Conservation (phyloP, 1,139 yeast species). For the Debaryomyces udenii region DNA sequence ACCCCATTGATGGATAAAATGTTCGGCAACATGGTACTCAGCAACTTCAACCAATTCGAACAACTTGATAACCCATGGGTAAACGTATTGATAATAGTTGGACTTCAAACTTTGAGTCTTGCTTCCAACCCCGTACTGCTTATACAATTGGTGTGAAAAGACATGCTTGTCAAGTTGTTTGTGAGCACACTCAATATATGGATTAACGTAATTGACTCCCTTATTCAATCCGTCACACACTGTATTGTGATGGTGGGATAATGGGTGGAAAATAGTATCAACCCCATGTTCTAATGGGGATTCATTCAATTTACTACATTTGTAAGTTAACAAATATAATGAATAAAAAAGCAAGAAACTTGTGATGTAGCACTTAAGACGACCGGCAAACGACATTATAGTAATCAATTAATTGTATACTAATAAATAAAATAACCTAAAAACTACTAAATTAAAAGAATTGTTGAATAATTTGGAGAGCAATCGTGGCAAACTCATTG, state of each 20-base stretch:
- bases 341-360: constrained; percentile 37
- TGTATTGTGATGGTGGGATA: constrained; percentile 36
- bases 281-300: constrained; percentile 33
- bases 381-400: constrained; percentile 14
- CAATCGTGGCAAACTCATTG: constrained; percentile 14
- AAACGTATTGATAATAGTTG: constrained; percentile 24
- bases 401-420: constrained; percentile 2
- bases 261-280: constrained; percentile 41
- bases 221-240: constrained; percentile 39
- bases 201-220: constrained; percentile 33
- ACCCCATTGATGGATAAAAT: constrained; percentile 20
- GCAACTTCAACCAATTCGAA: constrained; percentile 36
- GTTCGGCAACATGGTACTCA: constrained; percentile 32
- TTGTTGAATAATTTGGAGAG: constrained; percentile 8
- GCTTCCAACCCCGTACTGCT: constrained; percentile 31
- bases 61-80: constrained; percentile 32
- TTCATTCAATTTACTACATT: constrained; percentile 42
- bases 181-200: constrained; percentile 33
- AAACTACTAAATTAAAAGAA: constrained; percentile 1
- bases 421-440: not conserved
- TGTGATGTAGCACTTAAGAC: constrained; percentile 31
- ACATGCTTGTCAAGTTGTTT: constrained; percentile 41
- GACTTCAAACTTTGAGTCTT: constrained; percentile 11
- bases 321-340: constrained; percentile 43
- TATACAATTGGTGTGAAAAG: constrained; percentile 33